Percentiles rank a stretch among this genome's conserved stretches.
These are phyloP conservation scores for Funneliformis caledonium DNA, from an alignment of 371 early-diverging fungal genomes.

Conservation along the genomic window DNA sequence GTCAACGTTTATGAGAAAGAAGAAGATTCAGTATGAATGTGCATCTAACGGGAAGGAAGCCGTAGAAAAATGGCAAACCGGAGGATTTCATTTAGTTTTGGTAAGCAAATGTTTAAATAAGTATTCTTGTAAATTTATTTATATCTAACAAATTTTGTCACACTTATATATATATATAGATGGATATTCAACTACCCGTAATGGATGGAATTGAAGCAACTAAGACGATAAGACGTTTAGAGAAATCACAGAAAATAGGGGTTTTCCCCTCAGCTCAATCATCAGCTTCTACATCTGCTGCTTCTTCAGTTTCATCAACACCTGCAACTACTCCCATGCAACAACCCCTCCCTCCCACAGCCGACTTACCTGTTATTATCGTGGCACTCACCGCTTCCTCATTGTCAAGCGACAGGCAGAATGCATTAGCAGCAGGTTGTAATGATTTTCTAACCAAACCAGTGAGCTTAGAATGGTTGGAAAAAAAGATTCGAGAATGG, in stretches of 20 bases:
- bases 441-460: slow-evolving; percentile 92
- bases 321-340: slow-evolving; percentile 24
- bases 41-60: slow-evolving; percentile 81
- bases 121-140: neutral
- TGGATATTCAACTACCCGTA: slow-evolving; percentile 85
- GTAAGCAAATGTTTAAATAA: slow-evolving; percentile 49
- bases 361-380: slow-evolving; percentile 78
- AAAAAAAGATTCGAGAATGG: slow-evolving; percentile 89
- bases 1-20: slow-evolving; percentile 74
- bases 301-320: slow-evolving; percentile 19
- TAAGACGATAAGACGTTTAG: slow-evolving; percentile 70
- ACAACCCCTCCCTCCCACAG: slow-evolving; percentile 43
- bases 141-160: neutral
- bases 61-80: slow-evolving; percentile 72
- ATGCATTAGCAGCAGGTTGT: slow-evolving; percentile 86
- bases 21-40: slow-evolving; percentile 70
- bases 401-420: slow-evolving; percentile 73
- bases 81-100: slow-evolving; percentile 77
- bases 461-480: slow-evolving; percentile 81
- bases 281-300: slow-evolving; percentile 32
- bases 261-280: slow-evolving; percentile 51
- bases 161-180: slow-evolving; percentile 47
- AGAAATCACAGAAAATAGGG: slow-evolving; percentile 67
- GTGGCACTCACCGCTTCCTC: slow-evolving; percentile 88
- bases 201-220: slow-evolving; percentile 86